Evolutionary conservation across 345 rosid genomes (phyloP).

Genomic region (Salix caprea): DNA sequence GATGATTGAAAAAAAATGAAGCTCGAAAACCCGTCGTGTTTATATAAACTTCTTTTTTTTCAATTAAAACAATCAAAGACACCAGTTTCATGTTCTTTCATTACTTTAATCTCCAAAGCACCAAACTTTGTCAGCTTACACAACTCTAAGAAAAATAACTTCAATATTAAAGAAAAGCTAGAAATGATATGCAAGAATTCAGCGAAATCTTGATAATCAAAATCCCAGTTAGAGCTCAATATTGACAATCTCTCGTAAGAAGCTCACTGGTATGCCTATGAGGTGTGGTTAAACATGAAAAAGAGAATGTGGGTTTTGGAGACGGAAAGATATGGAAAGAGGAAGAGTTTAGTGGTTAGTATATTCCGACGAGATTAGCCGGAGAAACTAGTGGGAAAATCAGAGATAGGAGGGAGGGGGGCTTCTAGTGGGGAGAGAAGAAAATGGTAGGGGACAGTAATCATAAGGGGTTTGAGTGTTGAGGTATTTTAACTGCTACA

Average conservation of each 20-base stretch:
- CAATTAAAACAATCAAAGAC: constrained; percentile 19
- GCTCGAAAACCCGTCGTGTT: constrained; percentile 22
- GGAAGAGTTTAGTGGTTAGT: background rate
- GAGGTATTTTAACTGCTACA: background rate
- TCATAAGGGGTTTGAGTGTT: constrained; percentile 31
- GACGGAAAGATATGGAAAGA: background rate
- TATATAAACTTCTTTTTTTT: background rate
- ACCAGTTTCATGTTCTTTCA: constrained; percentile 13
- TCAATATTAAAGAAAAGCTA: constrained; percentile 21
- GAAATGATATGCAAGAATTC: constrained; percentile 2
- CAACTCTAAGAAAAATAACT: constrained; percentile 4
- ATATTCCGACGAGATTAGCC: constrained; percentile 21
- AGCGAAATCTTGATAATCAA: background rate
- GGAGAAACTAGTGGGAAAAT: constrained; percentile 16
- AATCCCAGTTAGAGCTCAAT: background rate
- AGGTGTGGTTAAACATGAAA: background rate
- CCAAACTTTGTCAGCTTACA: constrained; percentile 7
- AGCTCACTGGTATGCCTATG: background rate
- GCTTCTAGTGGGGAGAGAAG: background rate
- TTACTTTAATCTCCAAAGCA: constrained; percentile 8
- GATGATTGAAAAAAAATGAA: constrained; percentile 14
- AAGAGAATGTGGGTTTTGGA: background rate
- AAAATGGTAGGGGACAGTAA: constrained; percentile 17
- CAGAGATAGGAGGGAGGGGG: background rate
- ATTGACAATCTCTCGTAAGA: constrained; percentile 1